phyloP scores from a whole-genome alignment of 208 protist genomes.

The Naegleria gruberi region DNA sequence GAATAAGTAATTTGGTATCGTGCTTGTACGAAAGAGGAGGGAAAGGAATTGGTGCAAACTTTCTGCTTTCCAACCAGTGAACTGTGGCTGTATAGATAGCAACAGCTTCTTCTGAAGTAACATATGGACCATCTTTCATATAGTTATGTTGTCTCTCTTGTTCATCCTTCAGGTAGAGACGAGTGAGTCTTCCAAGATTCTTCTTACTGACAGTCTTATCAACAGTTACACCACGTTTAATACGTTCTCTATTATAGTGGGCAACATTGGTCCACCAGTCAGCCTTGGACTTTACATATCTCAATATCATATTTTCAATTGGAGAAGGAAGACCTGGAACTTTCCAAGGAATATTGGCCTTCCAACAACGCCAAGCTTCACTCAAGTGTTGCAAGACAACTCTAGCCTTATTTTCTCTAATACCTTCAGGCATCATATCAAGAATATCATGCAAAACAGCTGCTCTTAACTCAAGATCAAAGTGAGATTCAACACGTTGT shows the following conservation, averaged over 20 bases:
- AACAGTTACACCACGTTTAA: conserved; percentile 94
- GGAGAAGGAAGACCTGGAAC: conserved; percentile 93
- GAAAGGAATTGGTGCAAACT: conserved; percentile 99
- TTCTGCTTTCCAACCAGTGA: conserved; percentile 97
- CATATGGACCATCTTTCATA: conserved; percentile 95
- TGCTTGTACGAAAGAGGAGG: conserved; percentile 98
- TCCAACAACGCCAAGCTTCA: conserved; percentile 98
- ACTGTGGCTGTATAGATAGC: conserved; percentile 98
- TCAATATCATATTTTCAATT: conserved; percentile 97
- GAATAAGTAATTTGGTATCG: conserved; percentile 98
- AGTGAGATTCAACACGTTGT: conserved; percentile 99
- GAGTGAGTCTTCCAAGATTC: conserved; percentile 98
- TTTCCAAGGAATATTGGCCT: conserved; percentile 98
- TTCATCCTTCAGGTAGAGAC: conserved; percentile 99
- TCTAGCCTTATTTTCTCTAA: conserved; percentile 89
- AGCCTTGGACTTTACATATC: conserved; percentile 99
- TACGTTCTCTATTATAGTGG: conserved; percentile 98
- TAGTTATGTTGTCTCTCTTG: conserved; percentile 97
- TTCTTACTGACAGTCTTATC: conserved; percentile 99
- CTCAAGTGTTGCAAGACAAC: conserved; percentile 98
- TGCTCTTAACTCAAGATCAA: conserved; percentile 98
- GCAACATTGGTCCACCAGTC: conserved; percentile 99
- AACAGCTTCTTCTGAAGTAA: conserved; percentile 91
- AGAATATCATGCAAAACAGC: conserved; percentile 98
- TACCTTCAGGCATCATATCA: conserved; percentile 99